A percentile compares a stretch with the other conserved stretches of the same genome.
Conservation (phyloP, 345 rosid species). For the Citrus glauca region DNA sequence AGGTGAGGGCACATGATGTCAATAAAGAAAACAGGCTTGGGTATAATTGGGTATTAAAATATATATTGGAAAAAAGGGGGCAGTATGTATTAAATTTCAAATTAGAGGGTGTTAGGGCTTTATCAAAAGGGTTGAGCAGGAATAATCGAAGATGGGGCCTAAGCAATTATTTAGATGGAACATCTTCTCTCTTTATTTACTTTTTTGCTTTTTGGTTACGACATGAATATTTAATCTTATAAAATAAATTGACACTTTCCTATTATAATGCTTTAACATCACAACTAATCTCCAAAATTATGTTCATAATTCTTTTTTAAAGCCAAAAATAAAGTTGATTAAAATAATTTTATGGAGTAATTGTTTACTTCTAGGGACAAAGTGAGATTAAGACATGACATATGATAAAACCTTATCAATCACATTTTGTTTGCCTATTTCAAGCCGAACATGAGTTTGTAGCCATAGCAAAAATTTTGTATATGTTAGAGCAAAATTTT, state of each 20-base stretch:
- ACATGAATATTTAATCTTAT: constrained; percentile 5
- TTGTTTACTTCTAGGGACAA: background rate
- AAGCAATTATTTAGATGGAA: no score
- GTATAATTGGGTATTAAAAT: background rate
- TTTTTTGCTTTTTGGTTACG: constrained; percentile 44
- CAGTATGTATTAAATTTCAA: background rate
- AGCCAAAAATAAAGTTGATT: background rate
- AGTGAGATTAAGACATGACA: background rate
- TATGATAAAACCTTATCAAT: background rate
- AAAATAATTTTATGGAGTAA: background rate
- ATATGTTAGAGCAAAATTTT: no score
- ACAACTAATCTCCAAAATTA: background rate
- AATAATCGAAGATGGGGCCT: constrained; percentile 42
- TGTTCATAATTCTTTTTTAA: background rate
- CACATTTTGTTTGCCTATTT: background rate
- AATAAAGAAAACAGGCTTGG: background rate
- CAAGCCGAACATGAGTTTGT: background rate
- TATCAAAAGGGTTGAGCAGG: constrained; percentile 47
- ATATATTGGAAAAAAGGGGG: background rate
- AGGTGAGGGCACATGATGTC: background rate
- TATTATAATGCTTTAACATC: background rate
- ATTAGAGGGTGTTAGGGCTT: constrained; percentile 42
- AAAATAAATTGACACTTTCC: background rate
- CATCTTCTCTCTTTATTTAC: constrained; percentile 34
- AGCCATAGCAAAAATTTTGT: no score